Conservation (phyloP, 306 rosid species). For the Bauhinia variegata region DNA sequence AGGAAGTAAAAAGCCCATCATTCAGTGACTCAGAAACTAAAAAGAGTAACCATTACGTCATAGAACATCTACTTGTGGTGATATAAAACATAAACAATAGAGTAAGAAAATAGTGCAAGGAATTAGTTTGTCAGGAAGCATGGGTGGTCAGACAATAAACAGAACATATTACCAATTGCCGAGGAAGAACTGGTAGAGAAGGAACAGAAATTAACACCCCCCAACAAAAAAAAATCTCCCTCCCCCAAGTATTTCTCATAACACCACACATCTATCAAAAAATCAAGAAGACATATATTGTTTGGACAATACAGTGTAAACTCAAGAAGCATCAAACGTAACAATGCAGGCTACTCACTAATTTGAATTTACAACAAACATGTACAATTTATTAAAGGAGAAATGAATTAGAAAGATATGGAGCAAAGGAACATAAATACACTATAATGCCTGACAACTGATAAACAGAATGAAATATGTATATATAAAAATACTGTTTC, state of each 20-base stretch:
- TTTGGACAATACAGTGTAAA: not conserved
- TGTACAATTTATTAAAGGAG: not conserved
- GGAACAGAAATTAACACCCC: too few species aligned
- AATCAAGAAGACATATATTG: not conserved
- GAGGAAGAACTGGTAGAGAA: not conserved
- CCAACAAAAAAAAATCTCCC: too few species aligned
- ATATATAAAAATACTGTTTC: constrained; percentile 30
- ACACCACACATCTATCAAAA: not conserved
- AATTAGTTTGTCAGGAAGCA: not conserved
- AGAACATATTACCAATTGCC: not conserved
- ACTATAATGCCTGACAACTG: not conserved
- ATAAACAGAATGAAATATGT: not conserved
- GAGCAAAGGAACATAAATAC: not conserved
- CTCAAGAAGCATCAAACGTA: not conserved
- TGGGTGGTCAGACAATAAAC: not conserved
- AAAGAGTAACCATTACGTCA: not conserved
- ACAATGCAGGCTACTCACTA: not conserved
- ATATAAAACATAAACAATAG: not conserved
- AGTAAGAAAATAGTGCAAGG: constrained; percentile 1
- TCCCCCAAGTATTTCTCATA: constrained; percentile 3
- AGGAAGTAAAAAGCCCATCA: not conserved
- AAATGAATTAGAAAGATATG: not conserved
- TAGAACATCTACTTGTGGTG: not conserved
- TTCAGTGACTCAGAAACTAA: not conserved
- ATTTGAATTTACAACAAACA: not conserved